These are phyloP conservation scores for Neopestalotiopsis clavispora DNA, from an alignment of 2,329 filamentous ascomycete species.

Conservation along the genomic window DNA sequence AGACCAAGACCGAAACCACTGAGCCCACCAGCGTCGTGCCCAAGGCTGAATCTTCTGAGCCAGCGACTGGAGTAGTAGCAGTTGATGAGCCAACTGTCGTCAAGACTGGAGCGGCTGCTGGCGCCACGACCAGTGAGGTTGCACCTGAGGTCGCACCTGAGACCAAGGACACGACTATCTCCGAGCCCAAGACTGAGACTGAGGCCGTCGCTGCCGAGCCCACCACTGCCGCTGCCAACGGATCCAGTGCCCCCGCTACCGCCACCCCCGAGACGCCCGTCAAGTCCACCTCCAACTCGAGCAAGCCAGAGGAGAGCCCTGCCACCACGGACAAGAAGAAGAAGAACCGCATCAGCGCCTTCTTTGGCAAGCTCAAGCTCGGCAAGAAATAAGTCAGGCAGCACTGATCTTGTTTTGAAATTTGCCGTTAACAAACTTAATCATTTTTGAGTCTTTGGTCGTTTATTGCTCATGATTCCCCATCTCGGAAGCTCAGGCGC, in stretches of 20 bases:
- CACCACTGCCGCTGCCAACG: conserved; percentile 5
- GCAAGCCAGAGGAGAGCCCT: conserved; percentile 31
- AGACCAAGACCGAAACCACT: conserved; percentile 24
- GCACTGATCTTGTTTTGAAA: background rate
- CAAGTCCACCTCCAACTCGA: conserved; percentile 16
- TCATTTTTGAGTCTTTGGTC: conserved; percentile 12
- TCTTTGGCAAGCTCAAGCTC: conserved; percentile 37
- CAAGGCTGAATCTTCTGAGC: conserved; percentile 10
- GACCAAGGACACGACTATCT: conserved; percentile 15
- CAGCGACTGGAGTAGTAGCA: conserved; percentile 20
- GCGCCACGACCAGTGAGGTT: conserved; percentile 10
- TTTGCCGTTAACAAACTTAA: background rate
- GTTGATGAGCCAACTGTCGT: conserved; percentile 21
- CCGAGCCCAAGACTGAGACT: background rate
- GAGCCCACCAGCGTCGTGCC: conserved; percentile 25
- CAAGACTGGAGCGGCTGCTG: background rate
- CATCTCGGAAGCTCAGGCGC: conserved; percentile 16
- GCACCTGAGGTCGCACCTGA: conserved; percentile 20
- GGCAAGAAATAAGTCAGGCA: conserved; percentile 9
- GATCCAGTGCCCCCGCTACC: background rate
- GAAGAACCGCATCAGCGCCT: conserved; percentile 46
- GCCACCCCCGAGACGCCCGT: conserved; percentile 8
- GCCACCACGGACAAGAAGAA: conserved; percentile 45
- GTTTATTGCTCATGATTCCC: conserved; percentile 21
- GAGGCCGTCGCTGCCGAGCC: conserved; percentile 15